These are phyloP conservation scores for Nakazawaea populi DNA, from an alignment of 805 yeast genomes.

Conservation along the genomic window DNA sequence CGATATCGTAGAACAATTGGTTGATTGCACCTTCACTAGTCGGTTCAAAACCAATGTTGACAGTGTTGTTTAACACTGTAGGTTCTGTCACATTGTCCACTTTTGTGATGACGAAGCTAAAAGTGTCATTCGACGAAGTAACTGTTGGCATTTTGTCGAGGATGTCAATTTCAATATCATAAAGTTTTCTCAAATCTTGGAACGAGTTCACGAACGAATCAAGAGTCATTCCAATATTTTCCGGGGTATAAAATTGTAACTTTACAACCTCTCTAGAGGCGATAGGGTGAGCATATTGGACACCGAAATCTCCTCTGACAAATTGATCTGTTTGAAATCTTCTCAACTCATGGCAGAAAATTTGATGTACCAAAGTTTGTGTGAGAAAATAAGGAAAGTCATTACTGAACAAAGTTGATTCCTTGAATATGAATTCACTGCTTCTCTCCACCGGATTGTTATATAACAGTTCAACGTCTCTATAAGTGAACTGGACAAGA, in stretches of 20 bases:
- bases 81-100: neutral
- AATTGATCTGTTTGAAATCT: conserved; percentile 18
- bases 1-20: conserved; percentile 26
- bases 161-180: neutral
- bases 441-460: conserved; percentile 19
- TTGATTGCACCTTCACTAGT: conserved; percentile 36
- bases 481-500: conserved; percentile 15
- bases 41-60: neutral
- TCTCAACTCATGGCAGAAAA: conserved; percentile 21
- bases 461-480: conserved; percentile 20
- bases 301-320: conserved; percentile 8
- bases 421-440: conserved; percentile 27
- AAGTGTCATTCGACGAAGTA: neutral
- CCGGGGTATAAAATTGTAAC: conserved; percentile 11
- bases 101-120: neutral
- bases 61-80: neutral
- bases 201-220: neutral
- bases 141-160: neutral
- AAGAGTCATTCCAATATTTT: neutral
- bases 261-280: conserved; percentile 7
- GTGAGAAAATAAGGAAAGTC: conserved; percentile 46
- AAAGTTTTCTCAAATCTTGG: neutral
- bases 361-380: conserved; percentile 29
- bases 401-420: conserved; percentile 34
- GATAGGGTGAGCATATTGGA: neutral